phyloP scores from a whole-genome alignment of 345 rosid species.

The Aethionema arabicum region DNA sequence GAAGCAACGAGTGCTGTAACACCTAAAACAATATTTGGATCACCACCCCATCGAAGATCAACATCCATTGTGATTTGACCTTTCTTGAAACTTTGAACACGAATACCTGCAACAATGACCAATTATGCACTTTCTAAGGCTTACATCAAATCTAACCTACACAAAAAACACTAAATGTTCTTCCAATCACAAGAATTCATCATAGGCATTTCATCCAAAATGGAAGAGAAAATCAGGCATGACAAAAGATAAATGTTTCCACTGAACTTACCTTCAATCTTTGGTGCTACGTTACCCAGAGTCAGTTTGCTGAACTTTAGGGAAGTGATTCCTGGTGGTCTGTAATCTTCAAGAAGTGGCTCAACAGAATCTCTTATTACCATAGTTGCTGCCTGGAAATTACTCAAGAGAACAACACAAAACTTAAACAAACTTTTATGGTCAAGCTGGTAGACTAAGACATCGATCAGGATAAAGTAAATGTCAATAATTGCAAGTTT shows the following conservation, averaged over 20 bases:
- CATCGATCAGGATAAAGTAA: constrained; percentile 17
- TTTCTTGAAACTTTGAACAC: constrained; percentile 93
- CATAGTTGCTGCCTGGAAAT: constrained; percentile 80
- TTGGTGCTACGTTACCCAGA: constrained; percentile 94
- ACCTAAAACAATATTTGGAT: constrained; percentile 91
- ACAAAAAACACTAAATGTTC: constrained; percentile 3
- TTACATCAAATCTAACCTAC: neutral
- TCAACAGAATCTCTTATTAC: constrained; percentile 96
- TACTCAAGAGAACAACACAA: constrained; percentile 27
- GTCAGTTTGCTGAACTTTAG: constrained; percentile 84
- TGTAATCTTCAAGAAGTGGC: constrained; percentile 91
- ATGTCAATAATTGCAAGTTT: constrained; percentile 11
- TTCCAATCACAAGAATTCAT: constrained; percentile 2
- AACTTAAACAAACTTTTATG: constrained; percentile 16
- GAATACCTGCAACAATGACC: constrained; percentile 66
- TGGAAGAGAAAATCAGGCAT: constrained; percentile 7
- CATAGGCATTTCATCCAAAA: constrained; percentile 12
- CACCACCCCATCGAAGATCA: constrained; percentile 99
- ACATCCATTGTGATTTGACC: constrained; percentile 97
- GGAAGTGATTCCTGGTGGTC: constrained; percentile 94
- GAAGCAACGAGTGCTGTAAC: constrained; percentile 96
- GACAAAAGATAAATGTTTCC: constrained; percentile 10
- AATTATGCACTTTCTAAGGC: constrained; percentile 18
- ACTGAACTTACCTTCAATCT: constrained; percentile 77
- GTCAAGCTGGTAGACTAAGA: constrained; percentile 10